A percentile compares a stretch with the other conserved stretches of the same genome.
phyloP scores from a whole-genome alignment of 1,139 yeast genomes.

The Zygoascus hellenicus region DNA sequence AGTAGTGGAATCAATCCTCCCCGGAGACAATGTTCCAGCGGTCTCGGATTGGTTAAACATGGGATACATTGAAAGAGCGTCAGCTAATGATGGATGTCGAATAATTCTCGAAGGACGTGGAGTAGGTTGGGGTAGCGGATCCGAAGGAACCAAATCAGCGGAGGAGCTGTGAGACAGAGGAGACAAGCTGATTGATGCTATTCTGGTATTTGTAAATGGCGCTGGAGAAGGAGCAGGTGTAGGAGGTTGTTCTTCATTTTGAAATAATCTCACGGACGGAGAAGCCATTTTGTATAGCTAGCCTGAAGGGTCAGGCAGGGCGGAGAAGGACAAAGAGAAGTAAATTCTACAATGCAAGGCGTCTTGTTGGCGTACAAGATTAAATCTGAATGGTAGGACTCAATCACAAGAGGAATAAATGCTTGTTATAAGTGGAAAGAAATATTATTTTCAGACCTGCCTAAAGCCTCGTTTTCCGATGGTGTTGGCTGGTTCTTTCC shows the following conservation, averaged over 20 bases:
- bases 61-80: neutral
- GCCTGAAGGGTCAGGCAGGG: neutral
- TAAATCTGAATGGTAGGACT: too few species aligned
- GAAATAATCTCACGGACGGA: slow-evolving; percentile 1
- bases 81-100: neutral
- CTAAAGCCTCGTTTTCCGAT: too few species aligned
- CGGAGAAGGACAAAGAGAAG: neutral
- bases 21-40: too few species aligned
- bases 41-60: neutral
- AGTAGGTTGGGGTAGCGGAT: too few species aligned
- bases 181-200: neutral
- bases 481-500: too few species aligned
- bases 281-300: slow-evolving; percentile 2
- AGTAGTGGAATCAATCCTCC: neutral
- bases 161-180: slow-evolving; percentile 4
- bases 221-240: slow-evolving; percentile 30
- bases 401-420: too few species aligned
- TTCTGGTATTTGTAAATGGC: slow-evolving; percentile 14
- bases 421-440: too few species aligned
- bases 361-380: neutral
- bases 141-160: too few species aligned
- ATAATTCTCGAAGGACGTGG: too few species aligned
- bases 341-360: neutral
- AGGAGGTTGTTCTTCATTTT: slow-evolving; percentile 17
- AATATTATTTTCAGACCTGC: too few species aligned